Percentiles rank a stretch among this genome's conserved stretches.
phyloP scores from a whole-genome alignment of 768 basidiomycete genomes.

The Filobasidium wieringae region DNA sequence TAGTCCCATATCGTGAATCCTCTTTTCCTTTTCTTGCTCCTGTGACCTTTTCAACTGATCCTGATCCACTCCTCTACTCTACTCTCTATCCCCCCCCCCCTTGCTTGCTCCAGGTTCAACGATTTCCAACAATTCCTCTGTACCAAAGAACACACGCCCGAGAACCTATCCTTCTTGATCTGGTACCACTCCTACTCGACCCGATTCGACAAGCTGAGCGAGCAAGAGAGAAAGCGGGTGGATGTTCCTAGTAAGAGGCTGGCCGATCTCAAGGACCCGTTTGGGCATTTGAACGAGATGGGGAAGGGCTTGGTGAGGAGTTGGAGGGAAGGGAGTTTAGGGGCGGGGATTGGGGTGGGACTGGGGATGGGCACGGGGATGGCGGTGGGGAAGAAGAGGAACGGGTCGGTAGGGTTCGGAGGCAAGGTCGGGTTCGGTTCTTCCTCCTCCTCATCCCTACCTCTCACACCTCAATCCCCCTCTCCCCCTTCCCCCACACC shows the following conservation, averaged over 20 bases:
- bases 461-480: neutral
- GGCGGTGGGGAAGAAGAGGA: neutral
- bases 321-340: neutral
- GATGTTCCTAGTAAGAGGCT: constrained; percentile 25
- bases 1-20: neutral
- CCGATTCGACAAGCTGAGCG: constrained; percentile 16
- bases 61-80: neutral
- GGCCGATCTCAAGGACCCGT: constrained; percentile 25
- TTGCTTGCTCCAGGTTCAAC: constrained; percentile 11
- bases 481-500: neutral
- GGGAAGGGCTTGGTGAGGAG: neutral
- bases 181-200: constrained; percentile 28
- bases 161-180: constrained; percentile 30
- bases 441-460: neutral
- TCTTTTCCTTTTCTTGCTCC: neutral
- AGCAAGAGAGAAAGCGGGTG: constrained; percentile 10
- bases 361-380: neutral
- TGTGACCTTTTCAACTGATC: neutral
- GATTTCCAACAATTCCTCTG: constrained; percentile 29
- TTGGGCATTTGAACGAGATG: constrained; percentile 18
- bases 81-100: neutral
- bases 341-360: neutral
- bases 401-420: neutral
- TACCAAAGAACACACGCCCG: constrained; percentile 27
- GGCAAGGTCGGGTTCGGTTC: neutral